These are phyloP conservation scores for Chaetomiaceae sp. DNA, from an alignment of 2,329 filamentous ascomycete species.

Conservation along the genomic window DNA sequence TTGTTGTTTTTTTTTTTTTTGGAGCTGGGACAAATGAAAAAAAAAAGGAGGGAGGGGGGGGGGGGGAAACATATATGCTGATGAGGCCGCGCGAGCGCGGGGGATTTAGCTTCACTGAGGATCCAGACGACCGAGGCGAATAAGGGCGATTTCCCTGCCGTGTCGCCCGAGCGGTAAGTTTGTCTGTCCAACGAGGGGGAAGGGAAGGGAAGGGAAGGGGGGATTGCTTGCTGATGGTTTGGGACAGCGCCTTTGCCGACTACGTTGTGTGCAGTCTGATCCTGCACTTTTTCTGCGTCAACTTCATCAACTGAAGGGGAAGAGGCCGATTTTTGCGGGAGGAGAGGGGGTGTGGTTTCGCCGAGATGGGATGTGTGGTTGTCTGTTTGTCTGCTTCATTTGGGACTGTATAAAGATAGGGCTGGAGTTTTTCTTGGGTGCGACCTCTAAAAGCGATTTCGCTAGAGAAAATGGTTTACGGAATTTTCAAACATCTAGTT, in stretches of 20 bases:
- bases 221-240: neutral
- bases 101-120: conserved; percentile 69
- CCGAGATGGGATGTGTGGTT: neutral
- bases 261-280: conserved; percentile 92
- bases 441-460: conserved; percentile 3
- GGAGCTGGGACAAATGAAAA: too few relatives aligned
- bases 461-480: conserved; percentile 9
- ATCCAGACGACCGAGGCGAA: conserved; percentile 89
- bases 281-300: conserved; percentile 97
- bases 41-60: too few relatives aligned
- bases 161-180: conserved; percentile 73
- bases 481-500: neutral
- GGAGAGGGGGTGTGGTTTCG: too few relatives aligned
- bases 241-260: conserved; percentile 84
- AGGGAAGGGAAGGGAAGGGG: too few relatives aligned
- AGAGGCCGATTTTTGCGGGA: neutral
- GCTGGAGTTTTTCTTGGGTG: conserved; percentile 11
- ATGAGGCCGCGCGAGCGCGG: neutral
- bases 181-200: too few relatives aligned
- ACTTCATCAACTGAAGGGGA: conserved; percentile 86
- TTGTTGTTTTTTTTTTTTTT: too few relatives aligned
- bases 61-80: neutral
- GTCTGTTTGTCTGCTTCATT: conserved; percentile 2
- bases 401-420: conserved; percentile 14
- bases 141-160: conserved; percentile 68